Evolutionary conservation across 768 basidiomycete genomes (phyloP).

Genomic region (Fistulinella prunicolor): DNA sequence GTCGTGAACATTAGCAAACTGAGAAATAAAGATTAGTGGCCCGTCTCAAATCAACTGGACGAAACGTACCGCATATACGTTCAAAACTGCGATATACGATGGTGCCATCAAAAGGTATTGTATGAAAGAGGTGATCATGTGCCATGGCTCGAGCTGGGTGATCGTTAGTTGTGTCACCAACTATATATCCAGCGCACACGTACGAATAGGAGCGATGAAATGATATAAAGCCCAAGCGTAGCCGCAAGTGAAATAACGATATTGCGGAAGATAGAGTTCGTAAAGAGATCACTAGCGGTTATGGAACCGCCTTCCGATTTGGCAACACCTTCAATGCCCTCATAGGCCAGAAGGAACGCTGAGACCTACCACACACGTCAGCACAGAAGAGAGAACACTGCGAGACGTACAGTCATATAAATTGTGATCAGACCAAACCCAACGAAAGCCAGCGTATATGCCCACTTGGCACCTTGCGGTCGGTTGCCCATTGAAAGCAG

Average conservation of each 20-base stretch:
- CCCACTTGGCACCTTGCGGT: conserved; percentile 86
- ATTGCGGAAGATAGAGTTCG: conserved; percentile 79
- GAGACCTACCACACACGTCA: conserved; percentile 48
- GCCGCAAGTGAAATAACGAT: conserved; percentile 84
- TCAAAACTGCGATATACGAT: conserved; percentile 90
- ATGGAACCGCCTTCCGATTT: conserved; percentile 45
- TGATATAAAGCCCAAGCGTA: conserved; percentile 85
- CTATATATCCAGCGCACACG: conserved; percentile 31
- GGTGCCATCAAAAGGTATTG: conserved; percentile 92
- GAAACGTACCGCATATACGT: conserved; percentile 71
- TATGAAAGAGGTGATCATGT: conserved; percentile 96
- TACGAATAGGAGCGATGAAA: conserved; percentile 82
- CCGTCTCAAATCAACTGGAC: neutral
- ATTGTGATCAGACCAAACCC: conserved; percentile 89
- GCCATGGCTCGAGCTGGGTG: conserved; percentile 92
- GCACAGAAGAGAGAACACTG: conserved; percentile 1
- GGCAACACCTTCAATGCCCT: conserved; percentile 66
- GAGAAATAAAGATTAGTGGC: neutral
- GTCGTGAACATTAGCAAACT: conserved; percentile 89
- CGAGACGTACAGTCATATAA: conserved; percentile 83
- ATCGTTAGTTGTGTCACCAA: neutral
- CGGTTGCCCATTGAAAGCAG: conserved; percentile 86
- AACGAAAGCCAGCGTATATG: conserved; percentile 80
- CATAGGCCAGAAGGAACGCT: conserved; percentile 79
- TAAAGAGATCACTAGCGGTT: conserved; percentile 58